Base-by-base conservation (phyloP, 331 rosid genomes). In the Malus hybrid region DNA sequence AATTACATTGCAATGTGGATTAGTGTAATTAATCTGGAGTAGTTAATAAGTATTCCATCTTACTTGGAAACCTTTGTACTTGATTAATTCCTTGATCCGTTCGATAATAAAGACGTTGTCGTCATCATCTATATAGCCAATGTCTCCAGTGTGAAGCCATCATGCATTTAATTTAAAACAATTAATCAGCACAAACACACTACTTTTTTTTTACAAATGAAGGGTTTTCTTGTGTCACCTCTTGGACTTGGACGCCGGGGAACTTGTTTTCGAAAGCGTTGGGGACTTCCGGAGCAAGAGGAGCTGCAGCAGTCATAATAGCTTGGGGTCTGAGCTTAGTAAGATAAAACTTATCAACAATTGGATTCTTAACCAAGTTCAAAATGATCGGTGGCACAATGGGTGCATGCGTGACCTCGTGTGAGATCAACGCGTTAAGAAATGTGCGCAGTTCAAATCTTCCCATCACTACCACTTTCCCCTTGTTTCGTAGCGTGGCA, bases 61-160 rank as follows among this genome's bases (percentile, higher is more conserved):
- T 87, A 94, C 97, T 79, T 94, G 97, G 76, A 94, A 94, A 55
- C 99, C 99, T 86, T 94, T 94, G 84, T 84, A 89, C 74, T 92
- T 92, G 64, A 94, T 92, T 67, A 92, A 73, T 83, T 94, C 97
- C 76, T 94, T 92, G 78, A 94, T 94, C 32, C 97, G 97, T 69
- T 94, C 97, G 28, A 92, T 85, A 24, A 94, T 87, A 32, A 92
- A 92, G 54, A 94, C 87, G 65, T 87, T 86, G n/a, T 90, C 96
- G 28, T 92, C 93, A 6, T 87, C 90, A 65, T 94, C 97, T 3
- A 92, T 94, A 77, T 85, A 90, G 46, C 96, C 97, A 18, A 92
- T 66, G 59, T 94, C 99, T 15, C 99, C 99, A 0, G 96, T 88
- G 86, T 92, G 97, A 68, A 94, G 96, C 97, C 96, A 94, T 55